Evolutionary conservation across 225 moss, liverwort and hornwort species (phyloP).

Genomic region (Thuidium tamariscinum): DNA sequence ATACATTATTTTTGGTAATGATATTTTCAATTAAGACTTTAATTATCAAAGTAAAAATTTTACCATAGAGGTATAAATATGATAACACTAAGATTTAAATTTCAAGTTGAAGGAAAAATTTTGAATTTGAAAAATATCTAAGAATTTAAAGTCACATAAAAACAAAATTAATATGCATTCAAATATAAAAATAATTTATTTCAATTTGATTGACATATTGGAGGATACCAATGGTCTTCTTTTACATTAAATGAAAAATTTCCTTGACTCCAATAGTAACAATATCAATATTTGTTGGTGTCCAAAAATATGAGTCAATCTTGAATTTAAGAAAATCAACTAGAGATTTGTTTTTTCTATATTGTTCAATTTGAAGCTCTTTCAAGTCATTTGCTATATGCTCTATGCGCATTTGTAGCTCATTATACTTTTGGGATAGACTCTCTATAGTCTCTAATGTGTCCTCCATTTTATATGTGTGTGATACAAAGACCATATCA

Average conservation of each 20-base stretch:
- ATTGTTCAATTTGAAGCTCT: neutral
- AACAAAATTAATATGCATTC: too few relatives aligned
- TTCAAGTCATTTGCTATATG: neutral
- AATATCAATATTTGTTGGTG: neutral
- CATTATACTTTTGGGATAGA: neutral
- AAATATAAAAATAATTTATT: neutral
- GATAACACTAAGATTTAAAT: neutral
- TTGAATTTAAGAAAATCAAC: neutral
- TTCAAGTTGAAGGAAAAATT: too few relatives aligned
- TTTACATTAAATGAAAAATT: neutral
- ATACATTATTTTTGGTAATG: neutral
- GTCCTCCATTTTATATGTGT: fast-evolving
- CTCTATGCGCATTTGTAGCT: neutral
- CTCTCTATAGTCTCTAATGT: neutral
- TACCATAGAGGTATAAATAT: neutral
- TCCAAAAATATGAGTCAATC: neutral
- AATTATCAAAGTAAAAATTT: neutral
- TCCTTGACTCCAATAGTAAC: neutral
- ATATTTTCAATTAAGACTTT: too few relatives aligned
- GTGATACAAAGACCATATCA: neutral
- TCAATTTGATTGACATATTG: neutral
- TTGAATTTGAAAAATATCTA: too few relatives aligned
- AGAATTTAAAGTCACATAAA: too few relatives aligned
- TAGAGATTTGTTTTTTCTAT: neutral
- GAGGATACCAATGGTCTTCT: fast-evolving